Base-by-base conservation (phyloP, 495 filamentous ascomycete species). In the Hypoxylon rickii region DNA sequence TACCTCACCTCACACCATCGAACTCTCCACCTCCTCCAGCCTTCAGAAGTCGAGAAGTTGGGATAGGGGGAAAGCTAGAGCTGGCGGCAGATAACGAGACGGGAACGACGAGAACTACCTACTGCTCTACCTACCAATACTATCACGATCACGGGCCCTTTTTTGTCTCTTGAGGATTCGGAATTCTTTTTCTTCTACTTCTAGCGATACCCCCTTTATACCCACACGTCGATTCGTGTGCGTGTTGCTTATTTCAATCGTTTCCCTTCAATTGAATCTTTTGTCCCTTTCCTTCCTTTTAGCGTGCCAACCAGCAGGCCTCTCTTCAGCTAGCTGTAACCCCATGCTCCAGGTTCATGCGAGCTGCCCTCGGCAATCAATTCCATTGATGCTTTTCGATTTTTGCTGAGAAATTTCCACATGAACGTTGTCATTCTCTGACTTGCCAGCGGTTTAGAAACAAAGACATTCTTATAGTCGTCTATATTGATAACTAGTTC, bases 141-240 rank as follows among this genome's bases (percentile, higher is more conserved):
- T 34, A 34, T n/a, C 8, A 34, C 32, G 10, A 31, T n/a, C n/a
- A 31, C 26, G 11, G 11, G 26, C 11, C 49, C 26, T 12, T 43
- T 53, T 49, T 52, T 56, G 34, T 41, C 34, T 52, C 24, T 52
- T 36, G 48, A 40, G 26, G 8, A 47, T 50, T 45, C 41, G 11
- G 34, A 46, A 22, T 47, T 63, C 37, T 20, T 50, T 41, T 41
- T 44, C 33, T 44, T 52, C 17, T 44, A 29, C 44, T 58, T 63
- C 62, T 62, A 45, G 55, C 63, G 56, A 66, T 66, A 61, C 59
- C 66, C 65, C 66, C 56, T 66, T 66, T 68, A 63, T 66, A 66
- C 56, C 60, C 66, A 59, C 58, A 60, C 55, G 66, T 62, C 63
- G 60, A 64, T 42, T 62, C 58, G 63, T 65, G 55, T 64, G 59